phyloP scores from a whole-genome alignment of 805 yeast genomes.

The Pichia heedii region DNA sequence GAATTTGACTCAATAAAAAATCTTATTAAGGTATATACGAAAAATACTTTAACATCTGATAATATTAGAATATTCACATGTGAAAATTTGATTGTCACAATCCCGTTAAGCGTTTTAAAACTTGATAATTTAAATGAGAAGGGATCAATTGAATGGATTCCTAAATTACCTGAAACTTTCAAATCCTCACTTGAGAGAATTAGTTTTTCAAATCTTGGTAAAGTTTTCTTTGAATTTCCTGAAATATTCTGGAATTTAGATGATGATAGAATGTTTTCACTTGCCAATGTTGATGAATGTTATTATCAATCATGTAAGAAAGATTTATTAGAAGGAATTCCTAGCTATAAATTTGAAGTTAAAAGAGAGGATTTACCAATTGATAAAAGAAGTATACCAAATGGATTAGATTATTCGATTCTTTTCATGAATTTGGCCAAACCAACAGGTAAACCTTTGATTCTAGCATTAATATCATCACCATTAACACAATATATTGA shows the following conservation, averaged over 20 bases:
- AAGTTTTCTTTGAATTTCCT: conserved; percentile 39
- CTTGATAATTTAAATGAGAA: conserved; percentile 20
- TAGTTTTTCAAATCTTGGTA: conserved; percentile 37
- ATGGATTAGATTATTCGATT: conserved; percentile 22
- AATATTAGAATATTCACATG: conserved; percentile 14
- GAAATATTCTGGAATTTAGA: conserved; percentile 36
- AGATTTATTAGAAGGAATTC: neutral
- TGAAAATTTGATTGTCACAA: conserved; percentile 39
- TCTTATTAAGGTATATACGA: conserved; percentile 16
- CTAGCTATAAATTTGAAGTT: neutral
- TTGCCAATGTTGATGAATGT: conserved; percentile 23
- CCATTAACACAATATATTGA: conserved; percentile 45
- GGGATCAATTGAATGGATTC: conserved; percentile 26
- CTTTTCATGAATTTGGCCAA: conserved; percentile 24
- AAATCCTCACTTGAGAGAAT: conserved; percentile 22
- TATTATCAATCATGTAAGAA: conserved; percentile 11
- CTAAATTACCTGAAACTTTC: conserved; percentile 28
- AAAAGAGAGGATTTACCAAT: conserved; percentile 8
- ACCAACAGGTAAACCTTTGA: conserved; percentile 27
- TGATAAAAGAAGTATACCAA: conserved; percentile 11
- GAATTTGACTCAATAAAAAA: conserved; percentile 14
- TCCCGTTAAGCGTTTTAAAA: conserved; percentile 41
- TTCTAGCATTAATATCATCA: conserved; percentile 39
- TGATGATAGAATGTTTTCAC: conserved; percentile 25
- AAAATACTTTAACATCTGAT: neutral